Percentiles rank a stretch among this genome's conserved stretches.
Conservation (phyloP, 306 rosid species). For the Vigna mungo region DNA sequence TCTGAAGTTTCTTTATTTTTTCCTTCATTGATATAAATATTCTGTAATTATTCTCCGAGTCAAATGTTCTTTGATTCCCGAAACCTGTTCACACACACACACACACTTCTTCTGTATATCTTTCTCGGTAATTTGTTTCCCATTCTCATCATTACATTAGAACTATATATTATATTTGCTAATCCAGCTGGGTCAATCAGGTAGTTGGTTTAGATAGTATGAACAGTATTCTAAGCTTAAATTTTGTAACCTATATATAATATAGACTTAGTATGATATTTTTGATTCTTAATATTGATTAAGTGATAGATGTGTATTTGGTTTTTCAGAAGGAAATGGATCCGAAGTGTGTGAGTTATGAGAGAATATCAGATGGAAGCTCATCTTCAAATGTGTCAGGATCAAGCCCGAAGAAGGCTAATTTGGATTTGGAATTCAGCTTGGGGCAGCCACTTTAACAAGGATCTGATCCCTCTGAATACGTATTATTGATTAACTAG, state of each 20-base stretch:
- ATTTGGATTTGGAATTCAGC: constrained; percentile 95
- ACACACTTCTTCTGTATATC: constrained; percentile 7
- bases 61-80: constrained; percentile 65
- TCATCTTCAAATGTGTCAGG: constrained; percentile 77
- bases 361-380: constrained; percentile 84
- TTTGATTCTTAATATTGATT: neutral
- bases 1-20: constrained; percentile 52
- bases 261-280: neutral
- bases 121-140: neutral
- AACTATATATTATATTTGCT: neutral
- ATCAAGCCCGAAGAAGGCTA: constrained; percentile 81
- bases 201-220: neutral
- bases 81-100: constrained; percentile 33
- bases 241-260: too few relatives aligned
- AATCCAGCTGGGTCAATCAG: neutral
- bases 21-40: constrained; percentile 53
- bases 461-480: constrained; percentile 39
- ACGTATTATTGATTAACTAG: constrained; percentile 44
- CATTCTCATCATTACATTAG: neutral
- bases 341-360: constrained; percentile 77
- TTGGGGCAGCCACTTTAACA: constrained; percentile 72
- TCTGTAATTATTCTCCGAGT: constrained; percentile 59
- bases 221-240: neutral
- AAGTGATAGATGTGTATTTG: neutral
- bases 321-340: constrained; percentile 69